Evolutionary conservation across 768 basidiomycete species (phyloP).

Genomic region (Sporobolomyces phaffii): DNA sequence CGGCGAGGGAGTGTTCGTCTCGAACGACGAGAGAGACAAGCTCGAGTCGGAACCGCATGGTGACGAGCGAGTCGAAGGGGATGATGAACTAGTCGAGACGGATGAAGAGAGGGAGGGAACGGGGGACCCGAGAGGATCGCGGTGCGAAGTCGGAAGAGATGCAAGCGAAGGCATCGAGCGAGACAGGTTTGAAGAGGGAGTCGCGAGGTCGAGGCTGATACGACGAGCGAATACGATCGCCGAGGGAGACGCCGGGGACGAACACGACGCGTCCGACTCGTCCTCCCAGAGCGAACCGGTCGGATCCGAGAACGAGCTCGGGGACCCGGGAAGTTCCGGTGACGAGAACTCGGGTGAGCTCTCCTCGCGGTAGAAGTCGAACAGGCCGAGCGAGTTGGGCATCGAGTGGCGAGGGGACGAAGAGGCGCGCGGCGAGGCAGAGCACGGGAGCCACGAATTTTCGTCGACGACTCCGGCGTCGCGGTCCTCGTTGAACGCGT

Average conservation of each 20-base stretch:
- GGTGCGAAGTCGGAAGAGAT: not conserved
- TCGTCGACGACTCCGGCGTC: not conserved
- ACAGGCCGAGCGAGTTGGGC: slow-evolving; percentile 12
- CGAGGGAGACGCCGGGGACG: not conserved
- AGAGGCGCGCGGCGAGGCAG: not conserved
- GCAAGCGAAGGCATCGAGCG: slow-evolving; percentile 6
- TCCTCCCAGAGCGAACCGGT: slow-evolving; percentile 4
- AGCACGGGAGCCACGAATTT: not conserved
- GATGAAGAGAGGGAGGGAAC: slow-evolving; percentile 13
- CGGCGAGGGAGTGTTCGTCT: slow-evolving; percentile 4
- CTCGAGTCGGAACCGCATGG: slow-evolving; percentile 13
- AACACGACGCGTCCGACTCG: slow-evolving; percentile 2
- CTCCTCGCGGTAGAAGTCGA: slow-evolving; percentile 14
- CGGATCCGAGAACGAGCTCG: slow-evolving; percentile 8
- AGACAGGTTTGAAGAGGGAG: slow-evolving; percentile 8
- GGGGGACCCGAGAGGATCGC: not conserved
- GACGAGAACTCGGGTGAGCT: slow-evolving; percentile 9
- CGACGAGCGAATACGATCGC: slow-evolving; percentile 19
- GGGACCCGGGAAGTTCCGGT: not conserved
- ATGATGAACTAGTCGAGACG: not conserved
- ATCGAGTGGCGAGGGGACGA: not conserved
- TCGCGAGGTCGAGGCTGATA: slow-evolving; percentile 17
- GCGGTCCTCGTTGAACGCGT: slow-evolving; percentile 14
- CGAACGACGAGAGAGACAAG: not conserved
- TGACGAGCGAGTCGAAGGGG: slow-evolving; percentile 10